These are phyloP conservation scores for Persicaria maculosa DNA, from an alignment of 148 eudicot genomes.

Conservation along the genomic window DNA sequence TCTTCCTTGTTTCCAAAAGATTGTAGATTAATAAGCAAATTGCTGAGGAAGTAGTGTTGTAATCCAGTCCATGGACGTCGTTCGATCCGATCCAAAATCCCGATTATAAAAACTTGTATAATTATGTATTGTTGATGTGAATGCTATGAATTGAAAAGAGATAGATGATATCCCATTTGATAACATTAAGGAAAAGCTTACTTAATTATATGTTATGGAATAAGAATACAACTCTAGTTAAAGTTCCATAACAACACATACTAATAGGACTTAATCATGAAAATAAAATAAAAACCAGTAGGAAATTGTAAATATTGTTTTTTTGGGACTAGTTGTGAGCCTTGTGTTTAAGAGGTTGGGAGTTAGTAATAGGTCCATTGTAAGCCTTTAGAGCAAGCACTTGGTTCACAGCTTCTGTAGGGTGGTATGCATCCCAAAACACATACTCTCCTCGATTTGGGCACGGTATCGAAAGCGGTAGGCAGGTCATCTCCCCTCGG, in stretches of 20 bases:
- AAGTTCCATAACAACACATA: not conserved
- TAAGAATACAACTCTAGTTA: not conserved
- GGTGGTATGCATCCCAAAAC: slow-evolving; percentile 91
- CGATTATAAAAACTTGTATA: too few species aligned
- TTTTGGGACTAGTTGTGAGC: not conserved
- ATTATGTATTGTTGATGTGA: too few species aligned
- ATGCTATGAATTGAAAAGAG: too few species aligned
- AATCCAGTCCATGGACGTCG: too few species aligned
- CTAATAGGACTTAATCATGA: not conserved
- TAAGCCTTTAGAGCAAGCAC: slow-evolving; percentile 53
- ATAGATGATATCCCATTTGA: too few species aligned
- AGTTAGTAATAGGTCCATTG: slow-evolving; percentile 31
- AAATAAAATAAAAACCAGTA: not conserved
- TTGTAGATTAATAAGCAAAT: too few species aligned
- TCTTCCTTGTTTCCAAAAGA: too few species aligned
- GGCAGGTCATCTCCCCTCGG: slow-evolving; percentile 62
- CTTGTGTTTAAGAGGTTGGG: slow-evolving; percentile 42
- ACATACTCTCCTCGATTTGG: slow-evolving; percentile 44
- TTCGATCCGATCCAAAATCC: too few species aligned
- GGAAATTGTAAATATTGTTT: not conserved
- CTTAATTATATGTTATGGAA: not conserved
- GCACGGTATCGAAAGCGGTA: slow-evolving; percentile 67
- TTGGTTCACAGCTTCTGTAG: slow-evolving; percentile 49
- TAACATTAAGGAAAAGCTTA: too few species aligned
- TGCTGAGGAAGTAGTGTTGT: too few species aligned